Evolutionary conservation across 1,139 yeast species (phyloP).

Genomic region (Magnusiomyces suaveolens): DNA sequence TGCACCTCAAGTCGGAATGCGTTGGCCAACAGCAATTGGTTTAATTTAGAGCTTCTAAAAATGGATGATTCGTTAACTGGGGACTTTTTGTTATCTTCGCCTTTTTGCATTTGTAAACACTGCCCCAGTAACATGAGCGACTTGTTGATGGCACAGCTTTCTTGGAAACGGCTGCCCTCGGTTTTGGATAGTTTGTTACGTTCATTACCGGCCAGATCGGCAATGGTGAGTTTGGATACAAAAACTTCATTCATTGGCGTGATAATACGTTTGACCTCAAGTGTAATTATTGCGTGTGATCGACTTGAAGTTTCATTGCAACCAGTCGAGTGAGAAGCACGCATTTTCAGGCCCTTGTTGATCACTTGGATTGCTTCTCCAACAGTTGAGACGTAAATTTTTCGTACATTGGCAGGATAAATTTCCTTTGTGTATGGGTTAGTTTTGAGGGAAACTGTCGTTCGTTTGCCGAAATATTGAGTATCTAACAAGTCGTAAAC

Average conservation of each 20-base stretch:
- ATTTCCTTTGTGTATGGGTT: constrained; percentile 22
- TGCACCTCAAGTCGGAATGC: constrained; percentile 32
- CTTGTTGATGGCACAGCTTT: constrained; percentile 40
- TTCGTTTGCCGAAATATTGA: constrained; percentile 11
- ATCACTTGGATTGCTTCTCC: constrained; percentile 27
- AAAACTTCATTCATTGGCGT: background rate
- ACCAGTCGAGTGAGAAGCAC: constrained; percentile 31
- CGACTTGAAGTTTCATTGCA: constrained; percentile 31
- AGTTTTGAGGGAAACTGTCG: constrained; percentile 21
- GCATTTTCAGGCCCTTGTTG: constrained; percentile 25
- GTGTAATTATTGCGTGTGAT: constrained; percentile 35
- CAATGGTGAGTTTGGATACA: constrained; percentile 32
- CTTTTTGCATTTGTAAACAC: constrained; percentile 35
- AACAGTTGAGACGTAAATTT: constrained; percentile 24
- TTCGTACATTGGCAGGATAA: constrained; percentile 22
- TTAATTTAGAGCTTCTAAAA: constrained; percentile 40
- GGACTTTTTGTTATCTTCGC: constrained; percentile 16
- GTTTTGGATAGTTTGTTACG: constrained; percentile 39
- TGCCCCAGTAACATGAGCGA: constrained; percentile 42
- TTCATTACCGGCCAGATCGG: constrained; percentile 45
- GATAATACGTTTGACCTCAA: constrained; percentile 27
- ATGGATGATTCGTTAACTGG: constrained; percentile 22
- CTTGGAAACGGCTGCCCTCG: constrained; percentile 36
- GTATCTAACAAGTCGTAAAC: constrained; percentile 24
- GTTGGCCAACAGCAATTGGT: constrained; percentile 40